Evolutionary conservation across 2,329 filamentous ascomycete species (phyloP).

Genomic region (Cercospora zeina): DNA sequence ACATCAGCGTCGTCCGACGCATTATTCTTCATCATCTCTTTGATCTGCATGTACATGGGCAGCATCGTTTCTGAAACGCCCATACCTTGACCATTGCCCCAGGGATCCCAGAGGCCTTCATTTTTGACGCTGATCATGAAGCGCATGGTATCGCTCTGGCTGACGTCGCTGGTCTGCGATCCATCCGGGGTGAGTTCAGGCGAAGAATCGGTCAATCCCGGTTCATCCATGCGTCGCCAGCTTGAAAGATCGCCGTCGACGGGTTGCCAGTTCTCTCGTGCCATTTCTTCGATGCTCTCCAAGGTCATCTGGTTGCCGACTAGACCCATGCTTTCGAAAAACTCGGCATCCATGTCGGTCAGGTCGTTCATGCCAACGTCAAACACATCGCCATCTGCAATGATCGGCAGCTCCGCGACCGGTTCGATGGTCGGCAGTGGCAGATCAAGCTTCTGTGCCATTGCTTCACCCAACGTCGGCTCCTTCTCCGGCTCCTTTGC

Average conservation of each 20-base stretch:
- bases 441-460: constrained; percentile 35
- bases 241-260: constrained; percentile 11
- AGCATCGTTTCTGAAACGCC: constrained; percentile 27
- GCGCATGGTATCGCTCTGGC: constrained; percentile 35
- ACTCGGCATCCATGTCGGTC: not conserved
- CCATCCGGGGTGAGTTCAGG: constrained; percentile 37
- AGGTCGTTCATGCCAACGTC: constrained; percentile 16
- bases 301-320: constrained; percentile 13
- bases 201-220: constrained; percentile 12
- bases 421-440: constrained; percentile 14
- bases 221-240: constrained; percentile 12
- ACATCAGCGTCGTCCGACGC: constrained; percentile 22
- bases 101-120: constrained; percentile 22
- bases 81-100: constrained; percentile 21
- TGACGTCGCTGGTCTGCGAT: constrained; percentile 46
- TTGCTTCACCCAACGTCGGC: constrained; percentile 36
- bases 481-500: constrained; percentile 27
- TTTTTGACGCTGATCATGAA: constrained; percentile 28
- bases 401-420: constrained; percentile 1
- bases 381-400: constrained; percentile 17
- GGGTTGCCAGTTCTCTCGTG: not conserved
- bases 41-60: constrained; percentile 29
- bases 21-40: constrained; percentile 28
- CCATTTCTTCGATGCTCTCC: constrained; percentile 17
- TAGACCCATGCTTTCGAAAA: constrained; percentile 9